These are phyloP conservation scores for Eleusine indica DNA, from an alignment of 176 grass and related monocot genomes.

Conservation along the genomic window DNA sequence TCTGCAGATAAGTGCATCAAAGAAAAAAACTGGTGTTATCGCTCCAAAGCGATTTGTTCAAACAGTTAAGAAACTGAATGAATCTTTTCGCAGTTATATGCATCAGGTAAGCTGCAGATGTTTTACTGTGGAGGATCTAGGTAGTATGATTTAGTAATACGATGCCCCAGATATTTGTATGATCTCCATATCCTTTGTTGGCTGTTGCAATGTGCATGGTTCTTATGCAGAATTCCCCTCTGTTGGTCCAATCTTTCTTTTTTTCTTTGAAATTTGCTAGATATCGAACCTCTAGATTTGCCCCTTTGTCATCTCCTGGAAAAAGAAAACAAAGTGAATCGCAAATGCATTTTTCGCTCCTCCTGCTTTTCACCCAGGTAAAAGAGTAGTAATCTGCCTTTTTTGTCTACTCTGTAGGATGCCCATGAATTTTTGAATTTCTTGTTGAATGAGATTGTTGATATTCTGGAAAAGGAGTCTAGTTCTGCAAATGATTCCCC, in stretches of 20 bases:
- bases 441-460: slow-evolving; percentile 92
- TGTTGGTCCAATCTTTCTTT: background rate
- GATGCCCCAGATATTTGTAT: slow-evolving; percentile 22
- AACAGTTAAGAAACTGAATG: slow-evolving; percentile 89
- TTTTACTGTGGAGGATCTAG: slow-evolving; percentile 24
- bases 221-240: slow-evolving; percentile 26
- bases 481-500: slow-evolving; percentile 53
- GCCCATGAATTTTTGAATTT: slow-evolving; percentile 96
- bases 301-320: background rate
- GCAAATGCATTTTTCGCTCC: background rate
- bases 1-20: slow-evolving; percentile 76
- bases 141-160: slow-evolving; percentile 17
- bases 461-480: slow-evolving; percentile 83
- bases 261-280: background rate
- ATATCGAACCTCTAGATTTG: background rate
- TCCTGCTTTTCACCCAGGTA: slow-evolving; percentile 8
- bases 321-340: background rate
- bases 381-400: slow-evolving; percentile 29
- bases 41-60: slow-evolving; percentile 91
- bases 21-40: slow-evolving; percentile 95
- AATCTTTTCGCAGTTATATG: slow-evolving; percentile 84
- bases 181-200: background rate
- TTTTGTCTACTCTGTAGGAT: slow-evolving; percentile 64
- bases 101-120: slow-evolving; percentile 73
- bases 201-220: background rate